Evolutionary conservation across 1,284 basidiomycete genomes (phyloP), one percentile per base, ranked within the genome.

Genomic region (Tetrapyrgos nigripes): DNA sequence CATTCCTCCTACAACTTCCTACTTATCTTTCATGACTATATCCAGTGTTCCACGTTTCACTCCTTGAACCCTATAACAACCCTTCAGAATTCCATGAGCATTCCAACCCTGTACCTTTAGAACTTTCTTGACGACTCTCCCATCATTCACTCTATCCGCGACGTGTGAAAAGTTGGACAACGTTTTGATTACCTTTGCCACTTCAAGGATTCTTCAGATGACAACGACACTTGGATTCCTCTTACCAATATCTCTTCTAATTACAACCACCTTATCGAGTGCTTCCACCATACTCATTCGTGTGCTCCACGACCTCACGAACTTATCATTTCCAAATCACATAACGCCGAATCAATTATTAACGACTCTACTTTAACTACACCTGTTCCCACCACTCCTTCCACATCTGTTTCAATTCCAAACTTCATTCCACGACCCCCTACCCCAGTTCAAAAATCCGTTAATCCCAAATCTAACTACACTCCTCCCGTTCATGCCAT

Each of bases 21-120:
- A n/a, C n/a, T n/a, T n/a, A n/a, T n/a, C n/a, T n/a, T n/a, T n/a
- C 70, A 75, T 50, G 62, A 0, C 55, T 76, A 8, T 70, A 76
- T 55, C 72, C 73, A 4, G 76, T 82, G 8, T 82, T 82, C 67
- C 72, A 81, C 59, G 68, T 74, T 26, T 75, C 72, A 1, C 70
- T 75, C 17, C 72, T 81, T 3, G 68, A 77, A 62, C 76, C 76
- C 31, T 64, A 71, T 65, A 9, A 66, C 43, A 46, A 61, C 28
- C 57, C 70, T 57, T 62, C 67, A 49, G 53, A 68, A 59, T 62
- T 65, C 53, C 63, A 63, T 50, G 26, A 66, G 5, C 65, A 68
- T 46, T 40, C 65, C 44, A 23, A 47, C 24, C 63, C 68, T 51
- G 17, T 55, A 29, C 67, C 68, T n/a, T 63, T 70, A n/a, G 46